Conservation (phyloP, 768 basidiomycete genomes). For the Tylopilus felleus region DNA sequence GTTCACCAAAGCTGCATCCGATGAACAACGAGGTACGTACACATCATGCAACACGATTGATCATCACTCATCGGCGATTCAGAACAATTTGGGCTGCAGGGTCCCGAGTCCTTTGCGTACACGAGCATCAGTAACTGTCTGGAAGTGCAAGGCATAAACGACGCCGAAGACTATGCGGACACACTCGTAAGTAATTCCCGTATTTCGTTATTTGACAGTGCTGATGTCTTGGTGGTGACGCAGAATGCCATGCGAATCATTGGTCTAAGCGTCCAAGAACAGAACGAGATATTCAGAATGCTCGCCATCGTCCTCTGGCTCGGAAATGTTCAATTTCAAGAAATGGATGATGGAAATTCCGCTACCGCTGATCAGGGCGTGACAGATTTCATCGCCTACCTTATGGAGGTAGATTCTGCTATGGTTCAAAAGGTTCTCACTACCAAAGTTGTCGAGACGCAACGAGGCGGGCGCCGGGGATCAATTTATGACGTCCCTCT, state of each 20-base stretch:
- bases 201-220: not conserved
- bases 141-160: constrained; percentile 87
- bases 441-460: constrained; percentile 84
- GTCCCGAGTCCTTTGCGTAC: constrained; percentile 93
- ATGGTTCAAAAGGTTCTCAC: constrained; percentile 87
- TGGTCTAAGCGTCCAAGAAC: constrained; percentile 81
- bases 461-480: constrained; percentile 86
- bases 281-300: constrained; percentile 90
- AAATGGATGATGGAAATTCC: constrained; percentile 89
- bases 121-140: constrained; percentile 91
- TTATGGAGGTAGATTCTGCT: constrained; percentile 83
- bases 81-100: constrained; percentile 95
- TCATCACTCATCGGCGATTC: constrained; percentile 17
- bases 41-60: constrained; percentile 12
- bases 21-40: constrained; percentile 84
- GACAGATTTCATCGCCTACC: constrained; percentile 92
- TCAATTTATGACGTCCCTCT: constrained; percentile 97
- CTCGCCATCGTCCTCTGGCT: constrained; percentile 92
- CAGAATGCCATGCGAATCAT: constrained; percentile 93
- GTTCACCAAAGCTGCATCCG: constrained; percentile 92
- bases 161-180: constrained; percentile 80
- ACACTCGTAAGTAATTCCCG: constrained; percentile 63
- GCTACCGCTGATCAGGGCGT: constrained; percentile 75
- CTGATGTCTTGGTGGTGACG: not conserved
- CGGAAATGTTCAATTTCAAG: constrained; percentile 89